Evolutionary conservation across 164 flowering plant species (phyloP).

Genomic region (Chloranthus sessilifolius): DNA sequence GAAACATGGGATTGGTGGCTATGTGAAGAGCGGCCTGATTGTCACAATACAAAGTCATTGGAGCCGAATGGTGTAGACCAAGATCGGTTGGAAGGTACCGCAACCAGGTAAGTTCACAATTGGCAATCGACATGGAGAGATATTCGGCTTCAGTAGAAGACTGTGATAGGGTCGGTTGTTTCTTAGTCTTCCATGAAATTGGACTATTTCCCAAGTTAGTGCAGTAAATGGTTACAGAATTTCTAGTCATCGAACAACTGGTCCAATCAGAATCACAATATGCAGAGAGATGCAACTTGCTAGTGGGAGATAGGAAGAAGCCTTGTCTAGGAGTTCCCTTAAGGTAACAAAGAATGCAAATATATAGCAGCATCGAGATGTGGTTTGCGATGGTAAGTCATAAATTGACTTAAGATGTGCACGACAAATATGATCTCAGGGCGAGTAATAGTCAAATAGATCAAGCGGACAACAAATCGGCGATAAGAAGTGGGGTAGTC

Average conservation of each 20-base stretch:
- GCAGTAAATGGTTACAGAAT: not conserved
- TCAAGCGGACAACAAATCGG: not conserved
- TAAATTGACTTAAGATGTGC: constrained; percentile 1
- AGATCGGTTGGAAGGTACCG: not conserved
- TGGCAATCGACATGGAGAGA: not conserved
- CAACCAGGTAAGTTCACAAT: not conserved
- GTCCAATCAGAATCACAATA: constrained; percentile 3
- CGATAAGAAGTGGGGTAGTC: not conserved
- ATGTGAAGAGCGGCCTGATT: no score
- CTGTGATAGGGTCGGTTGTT: not conserved
- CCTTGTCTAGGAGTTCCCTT: not conserved
- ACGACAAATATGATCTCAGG: not conserved
- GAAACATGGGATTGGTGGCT: no score
- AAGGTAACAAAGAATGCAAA: not conserved
- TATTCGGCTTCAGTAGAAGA: no score
- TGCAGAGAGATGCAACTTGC: not conserved
- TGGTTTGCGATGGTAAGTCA: not conserved
- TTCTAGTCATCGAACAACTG: not conserved
- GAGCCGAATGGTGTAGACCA: no score
- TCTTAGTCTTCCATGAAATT: not conserved
- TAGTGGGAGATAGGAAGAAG: not conserved
- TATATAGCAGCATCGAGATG: not conserved
- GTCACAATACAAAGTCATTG: no score
- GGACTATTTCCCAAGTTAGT: not conserved
- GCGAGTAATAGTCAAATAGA: not conserved